Percentiles rank a stretch among this genome's conserved stretches.
phyloP scores from a whole-genome alignment of 2,329 filamentous ascomycete genomes.

The Lasiodiplodia citricola region DNA sequence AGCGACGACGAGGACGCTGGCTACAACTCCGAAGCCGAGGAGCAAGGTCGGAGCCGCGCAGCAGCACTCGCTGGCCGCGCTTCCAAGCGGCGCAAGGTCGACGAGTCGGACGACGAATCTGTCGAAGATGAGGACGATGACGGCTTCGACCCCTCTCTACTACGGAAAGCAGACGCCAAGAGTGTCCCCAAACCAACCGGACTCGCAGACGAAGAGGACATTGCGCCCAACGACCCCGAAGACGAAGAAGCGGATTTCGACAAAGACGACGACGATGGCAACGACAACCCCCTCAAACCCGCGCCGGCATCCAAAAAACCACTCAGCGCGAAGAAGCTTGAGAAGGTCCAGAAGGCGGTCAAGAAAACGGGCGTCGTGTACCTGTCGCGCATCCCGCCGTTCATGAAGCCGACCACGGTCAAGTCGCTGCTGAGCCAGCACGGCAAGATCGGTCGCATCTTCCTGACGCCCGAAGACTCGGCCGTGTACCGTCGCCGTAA shows the following conservation, averaged over 20 bases:
- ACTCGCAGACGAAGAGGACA: constrained; percentile 32
- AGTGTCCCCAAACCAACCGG: neutral
- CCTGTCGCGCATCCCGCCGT: constrained; percentile 82
- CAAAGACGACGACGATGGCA: constrained; percentile 31
- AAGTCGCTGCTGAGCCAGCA: constrained; percentile 76
- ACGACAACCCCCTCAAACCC: constrained; percentile 9
- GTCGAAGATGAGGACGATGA: constrained; percentile 30
- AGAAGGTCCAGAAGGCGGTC: constrained; percentile 69
- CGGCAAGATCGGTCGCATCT: constrained; percentile 77
- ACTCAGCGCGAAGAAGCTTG: constrained; percentile 53
- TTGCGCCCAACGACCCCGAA: neutral
- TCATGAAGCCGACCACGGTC: constrained; percentile 83
- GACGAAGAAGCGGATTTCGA: constrained; percentile 31
- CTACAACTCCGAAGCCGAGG: constrained; percentile 71
- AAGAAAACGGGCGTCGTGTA: constrained; percentile 82
- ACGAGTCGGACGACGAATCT: constrained; percentile 41
- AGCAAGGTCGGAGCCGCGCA: constrained; percentile 67
- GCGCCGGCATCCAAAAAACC: constrained; percentile 29
- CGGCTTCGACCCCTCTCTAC: constrained; percentile 15
- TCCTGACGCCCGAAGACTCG: constrained; percentile 77
- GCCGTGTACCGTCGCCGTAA: constrained; percentile 69
- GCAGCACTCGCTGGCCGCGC: constrained; percentile 47
- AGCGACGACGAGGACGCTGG: constrained; percentile 50
- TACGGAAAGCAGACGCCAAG: constrained; percentile 17
- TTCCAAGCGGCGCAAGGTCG: constrained; percentile 68